phyloP scores from a whole-genome alignment of 139 green algal genomes.

The Chlamydomonas eustigma region DNA sequence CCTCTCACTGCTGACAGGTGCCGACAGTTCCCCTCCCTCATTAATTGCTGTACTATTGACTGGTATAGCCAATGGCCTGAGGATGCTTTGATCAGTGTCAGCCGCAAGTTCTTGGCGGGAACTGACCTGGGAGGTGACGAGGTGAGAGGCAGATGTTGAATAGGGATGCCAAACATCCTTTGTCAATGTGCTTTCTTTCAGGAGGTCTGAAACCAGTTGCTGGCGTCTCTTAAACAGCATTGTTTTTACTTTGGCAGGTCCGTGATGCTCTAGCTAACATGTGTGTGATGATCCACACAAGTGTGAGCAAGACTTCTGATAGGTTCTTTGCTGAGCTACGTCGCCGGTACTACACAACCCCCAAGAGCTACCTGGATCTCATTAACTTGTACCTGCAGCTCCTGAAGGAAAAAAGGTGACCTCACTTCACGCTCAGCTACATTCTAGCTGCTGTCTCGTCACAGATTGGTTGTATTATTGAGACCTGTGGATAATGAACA shows the following conservation, averaged over 20 bases:
- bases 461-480: not conserved
- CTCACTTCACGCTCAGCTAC: too few relatives aligned
- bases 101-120: conserved; percentile 58
- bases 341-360: conserved; percentile 76
- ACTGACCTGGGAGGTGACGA: conserved; percentile 54
- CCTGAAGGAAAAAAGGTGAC: conserved; percentile 53
- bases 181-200: too few relatives aligned
- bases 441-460: too few relatives aligned
- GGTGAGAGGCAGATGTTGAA: conserved; percentile 18
- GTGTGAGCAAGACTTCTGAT: conserved; percentile 43
- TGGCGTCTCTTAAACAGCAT: too few relatives aligned
- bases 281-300: conserved; percentile 68
- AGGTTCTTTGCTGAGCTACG: conserved; percentile 64
- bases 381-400: conserved; percentile 80
- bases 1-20: conserved; percentile 27
- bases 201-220: too few relatives aligned
- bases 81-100: conserved; percentile 56
- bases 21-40: conserved; percentile 75
- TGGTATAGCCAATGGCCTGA: conserved; percentile 61
- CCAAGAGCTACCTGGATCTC: conserved; percentile 85
- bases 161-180: too few relatives aligned
- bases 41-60: conserved; percentile 84
- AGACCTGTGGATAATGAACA: not conserved
- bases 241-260: conserved; percentile 30
- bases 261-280: conserved; percentile 44